A percentile compares a stretch with the other conserved stretches of the same genome.
These are phyloP conservation scores for Hypericum perforatum DNA, from an alignment of 345 rosid species.

Conservation along the genomic window DNA sequence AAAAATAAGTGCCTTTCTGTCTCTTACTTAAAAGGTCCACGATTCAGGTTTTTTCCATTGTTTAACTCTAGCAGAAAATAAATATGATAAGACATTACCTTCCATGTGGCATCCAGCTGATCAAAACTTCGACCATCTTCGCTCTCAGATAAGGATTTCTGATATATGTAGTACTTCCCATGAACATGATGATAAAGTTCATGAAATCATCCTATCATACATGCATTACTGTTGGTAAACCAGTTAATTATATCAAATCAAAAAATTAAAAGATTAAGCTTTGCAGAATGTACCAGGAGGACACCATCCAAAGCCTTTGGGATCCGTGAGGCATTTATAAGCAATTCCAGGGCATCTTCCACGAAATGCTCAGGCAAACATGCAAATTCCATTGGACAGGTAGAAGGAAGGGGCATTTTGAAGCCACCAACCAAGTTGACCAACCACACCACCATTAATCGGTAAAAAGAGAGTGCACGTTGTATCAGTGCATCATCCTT, in stretches of 20 bases:
- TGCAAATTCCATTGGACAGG: conserved; percentile 89
- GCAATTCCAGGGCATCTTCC: conserved; percentile 96
- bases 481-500: conserved; percentile 79
- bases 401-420: conserved; percentile 77
- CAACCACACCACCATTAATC: conserved; percentile 83
- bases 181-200: conserved; percentile 97
- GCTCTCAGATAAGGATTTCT: conserved; percentile 96
- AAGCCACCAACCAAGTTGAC: conserved; percentile 88
- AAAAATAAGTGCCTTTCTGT: background rate
- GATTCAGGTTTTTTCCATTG: background rate
- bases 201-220: conserved; percentile 84
- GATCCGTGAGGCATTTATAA: conserved; percentile 83
- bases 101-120: conserved; percentile 96
- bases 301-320: conserved; percentile 89
- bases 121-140: conserved; percentile 98
- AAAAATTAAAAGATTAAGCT: background rate
- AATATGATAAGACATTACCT: conserved; percentile 30
- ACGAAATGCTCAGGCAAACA: conserved; percentile 97
- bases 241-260: background rate
- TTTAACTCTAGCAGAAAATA: conserved; percentile 1
- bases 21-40: background rate
- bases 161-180: conserved; percentile 80
- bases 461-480: conserved; percentile 76
- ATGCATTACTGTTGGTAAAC: conserved; percentile 7
- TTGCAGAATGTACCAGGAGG: conserved; percentile 41